phyloP scores from a whole-genome alignment of 2,329 filamentous ascomycete genomes.

The Sporothrix inflata region DNA sequence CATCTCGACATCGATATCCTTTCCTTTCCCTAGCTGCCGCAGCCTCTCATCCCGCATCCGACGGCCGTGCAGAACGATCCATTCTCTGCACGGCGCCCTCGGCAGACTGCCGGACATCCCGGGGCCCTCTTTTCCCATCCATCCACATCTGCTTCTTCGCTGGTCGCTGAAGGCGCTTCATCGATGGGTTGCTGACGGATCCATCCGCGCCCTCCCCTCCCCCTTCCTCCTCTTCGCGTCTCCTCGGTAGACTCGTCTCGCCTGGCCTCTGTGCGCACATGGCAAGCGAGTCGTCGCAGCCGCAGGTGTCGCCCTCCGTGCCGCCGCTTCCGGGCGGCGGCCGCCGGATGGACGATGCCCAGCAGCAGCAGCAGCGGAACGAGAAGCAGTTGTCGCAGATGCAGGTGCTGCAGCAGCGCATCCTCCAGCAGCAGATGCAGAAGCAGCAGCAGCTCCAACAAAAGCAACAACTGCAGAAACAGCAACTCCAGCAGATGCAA shows the following conservation, averaged over 20 bases:
- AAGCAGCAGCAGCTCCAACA: conserved; percentile 25
- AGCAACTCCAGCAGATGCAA: conserved; percentile 9
- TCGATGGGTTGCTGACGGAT: conserved; percentile 28
- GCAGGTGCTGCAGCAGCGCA: conserved; percentile 29
- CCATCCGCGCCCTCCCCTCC: not conserved
- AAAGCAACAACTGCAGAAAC: not conserved
- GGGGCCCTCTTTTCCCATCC: not conserved
- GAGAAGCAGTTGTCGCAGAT: conserved; percentile 29
- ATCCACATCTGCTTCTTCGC: not conserved
- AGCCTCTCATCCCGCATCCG: not conserved
- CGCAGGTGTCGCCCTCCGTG: conserved; percentile 24
- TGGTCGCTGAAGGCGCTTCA: conserved; percentile 8
- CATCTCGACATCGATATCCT: not conserved
- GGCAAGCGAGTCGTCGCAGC: conserved; percentile 29
- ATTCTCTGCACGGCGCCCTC: not conserved
- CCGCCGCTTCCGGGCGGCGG: conserved; percentile 22
- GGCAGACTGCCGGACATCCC: not conserved
- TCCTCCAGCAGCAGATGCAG: conserved; percentile 27
- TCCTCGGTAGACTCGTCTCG: conserved; percentile 3
- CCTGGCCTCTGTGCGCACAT: conserved; percentile 13
- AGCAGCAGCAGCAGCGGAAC: conserved; percentile 21
- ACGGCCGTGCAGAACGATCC: conserved; percentile 6
- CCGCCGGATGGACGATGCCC: conserved; percentile 14
- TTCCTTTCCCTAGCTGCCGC: not conserved
- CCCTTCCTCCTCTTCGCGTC: not conserved